Base-by-base conservation (phyloP, 441 rosid genomes). In the Euphorbia schlechtendalii region DNA sequence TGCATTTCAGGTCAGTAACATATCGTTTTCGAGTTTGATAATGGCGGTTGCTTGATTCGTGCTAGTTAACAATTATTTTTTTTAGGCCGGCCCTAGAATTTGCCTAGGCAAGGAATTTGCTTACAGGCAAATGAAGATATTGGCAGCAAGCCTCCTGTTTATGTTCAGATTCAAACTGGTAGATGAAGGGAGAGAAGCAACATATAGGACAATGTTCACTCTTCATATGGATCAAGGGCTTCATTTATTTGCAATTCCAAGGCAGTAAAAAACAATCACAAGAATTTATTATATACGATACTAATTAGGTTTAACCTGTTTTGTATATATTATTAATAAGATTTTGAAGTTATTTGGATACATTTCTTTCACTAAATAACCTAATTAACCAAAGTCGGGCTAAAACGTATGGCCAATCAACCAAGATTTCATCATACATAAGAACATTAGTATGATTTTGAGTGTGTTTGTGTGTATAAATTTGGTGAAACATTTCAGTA, bases 31-130 rank as follows among this genome's bases (percentile, higher is more conserved):
- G 17, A 24, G 53, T 15, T 60, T 12, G 30, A 5, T 38, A 1
- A 27, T n/a, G n/a, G n/a, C 43, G 22, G 46, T 45, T 56, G 3
- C 34, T 24, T 71, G n/a, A 14, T 46, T 15, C 18, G n/a, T 8
- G 27, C 4, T 56, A 67, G 30, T 55, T 8, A 45, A 32, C 25
- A 4, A 41, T 17, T 28, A 28, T 24, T 8, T 56, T 24, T 8
- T 56, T 28, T 46, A 71, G 80, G 81, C 77, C 0, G 81, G 85
- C 11, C 81, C 82, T 45, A 69, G 78, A 8, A 69, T 73, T 46
- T 76, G 83, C 70, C 59, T 73, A 6, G 83, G 83, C 24, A 82
- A 74, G 63, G 85, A 79, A 55, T 81, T 76, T 66, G 81, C 80
- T 15, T 74, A 73, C 45, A 68, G 79, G 68, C 79, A 79, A 56